Percentiles rank a stretch among this genome's conserved stretches.
Evolutionary conservation across 2,329 filamentous ascomycete genomes (phyloP).

Genomic region (Rasamsonia emersonii): DNA sequence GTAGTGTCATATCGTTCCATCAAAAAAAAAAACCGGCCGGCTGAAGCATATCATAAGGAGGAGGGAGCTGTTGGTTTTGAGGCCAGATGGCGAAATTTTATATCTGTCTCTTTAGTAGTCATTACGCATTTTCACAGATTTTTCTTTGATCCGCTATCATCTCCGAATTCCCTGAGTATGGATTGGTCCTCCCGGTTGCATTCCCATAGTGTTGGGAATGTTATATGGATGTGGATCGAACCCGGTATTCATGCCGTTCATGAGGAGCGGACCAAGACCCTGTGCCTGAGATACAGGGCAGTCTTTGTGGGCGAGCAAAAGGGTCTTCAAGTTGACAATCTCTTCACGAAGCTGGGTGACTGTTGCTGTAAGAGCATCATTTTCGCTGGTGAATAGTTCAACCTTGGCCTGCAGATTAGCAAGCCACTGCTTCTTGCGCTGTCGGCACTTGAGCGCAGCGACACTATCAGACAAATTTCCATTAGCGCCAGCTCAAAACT

Average conservation of each 20-base stretch:
- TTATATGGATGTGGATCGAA: conserved; percentile 35
- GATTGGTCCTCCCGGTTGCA: conserved; percentile 30
- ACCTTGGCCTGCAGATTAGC: conserved; percentile 91
- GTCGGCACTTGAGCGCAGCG: conserved; percentile 90
- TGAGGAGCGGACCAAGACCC: conserved; percentile 46
- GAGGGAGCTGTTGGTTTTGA: too few species aligned
- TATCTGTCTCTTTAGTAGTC: conserved; percentile 5
- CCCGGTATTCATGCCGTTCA: conserved; percentile 32
- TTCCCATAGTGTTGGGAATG: conserved; percentile 34
- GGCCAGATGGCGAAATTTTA: conserved; percentile 2
- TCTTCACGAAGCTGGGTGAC: conserved; percentile 83
- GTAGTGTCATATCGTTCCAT: conserved; percentile 6
- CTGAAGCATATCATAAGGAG: conserved; percentile 3
- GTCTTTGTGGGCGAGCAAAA: conserved; percentile 90
- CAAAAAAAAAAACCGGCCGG: conserved; percentile 4
- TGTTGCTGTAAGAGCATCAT: conserved; percentile 75
- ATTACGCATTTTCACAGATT: conserved; percentile 9
- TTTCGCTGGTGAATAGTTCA: conserved; percentile 84
- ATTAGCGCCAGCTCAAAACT: conserved; percentile 17
- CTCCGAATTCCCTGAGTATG: conserved; percentile 29
- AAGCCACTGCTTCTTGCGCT: conserved; percentile 98
- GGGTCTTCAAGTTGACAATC: conserved; percentile 86
- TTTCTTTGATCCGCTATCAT: conserved; percentile 11
- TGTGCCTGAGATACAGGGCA: conserved; percentile 88
- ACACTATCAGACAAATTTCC: conserved; percentile 59